These are phyloP conservation scores for Turritis glabra DNA, from an alignment of 345 rosid species.

Conservation along the genomic window DNA sequence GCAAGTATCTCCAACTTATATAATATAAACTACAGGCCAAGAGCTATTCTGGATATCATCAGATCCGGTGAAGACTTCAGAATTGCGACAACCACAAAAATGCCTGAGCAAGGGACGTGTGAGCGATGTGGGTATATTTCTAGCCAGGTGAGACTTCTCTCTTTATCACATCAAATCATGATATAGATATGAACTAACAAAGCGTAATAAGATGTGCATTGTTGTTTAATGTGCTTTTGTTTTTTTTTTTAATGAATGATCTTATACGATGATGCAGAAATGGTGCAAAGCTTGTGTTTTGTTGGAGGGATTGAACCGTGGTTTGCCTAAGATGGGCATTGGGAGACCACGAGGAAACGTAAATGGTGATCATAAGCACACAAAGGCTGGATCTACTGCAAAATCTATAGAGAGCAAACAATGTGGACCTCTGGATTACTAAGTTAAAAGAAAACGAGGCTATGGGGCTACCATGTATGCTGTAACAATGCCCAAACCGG, in stretches of 20 bases:
- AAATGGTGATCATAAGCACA: slow-evolving; percentile 42
- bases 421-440: slow-evolving; percentile 82
- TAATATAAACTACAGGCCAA: slow-evolving; percentile 56
- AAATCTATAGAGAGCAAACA: slow-evolving; percentile 67
- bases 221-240: not conserved
- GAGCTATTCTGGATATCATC: slow-evolving; percentile 84
- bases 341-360: slow-evolving; percentile 53
- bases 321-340: slow-evolving; percentile 87
- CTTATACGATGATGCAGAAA: slow-evolving; percentile 47
- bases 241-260: not conserved
- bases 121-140: slow-evolving; percentile 94
- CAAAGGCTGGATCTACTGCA: slow-evolving; percentile 28
- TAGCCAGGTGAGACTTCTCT: slow-evolving; percentile 65
- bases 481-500: not conserved
- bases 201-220: not conserved
- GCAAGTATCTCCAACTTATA: not conserved
- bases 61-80: slow-evolving; percentile 89
- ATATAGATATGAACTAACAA: not conserved
- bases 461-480: not conserved
- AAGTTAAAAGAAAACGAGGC: not conserved
- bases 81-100: slow-evolving; percentile 74
- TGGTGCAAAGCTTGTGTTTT: slow-evolving; percentile 95
- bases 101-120: slow-evolving; percentile 97
- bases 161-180: not conserved
- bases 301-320: slow-evolving; percentile 89